These are phyloP conservation scores for Aspergillus neoniger DNA, from an alignment of 2,329 filamentous ascomycete species.

Conservation along the genomic window DNA sequence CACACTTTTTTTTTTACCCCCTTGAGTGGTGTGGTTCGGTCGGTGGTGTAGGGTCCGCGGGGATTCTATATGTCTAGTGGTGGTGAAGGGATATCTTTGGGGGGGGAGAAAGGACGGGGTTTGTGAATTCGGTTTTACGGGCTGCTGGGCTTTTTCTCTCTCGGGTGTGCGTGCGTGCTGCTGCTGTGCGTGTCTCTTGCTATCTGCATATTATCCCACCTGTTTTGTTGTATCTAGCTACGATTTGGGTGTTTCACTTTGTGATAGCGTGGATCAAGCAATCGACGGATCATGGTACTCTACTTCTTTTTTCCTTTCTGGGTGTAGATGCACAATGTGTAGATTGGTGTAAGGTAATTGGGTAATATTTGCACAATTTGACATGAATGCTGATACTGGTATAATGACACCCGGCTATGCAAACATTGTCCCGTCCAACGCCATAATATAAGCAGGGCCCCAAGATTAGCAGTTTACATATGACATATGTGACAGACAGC, in stretches of 20 bases:
- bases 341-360: not conserved
- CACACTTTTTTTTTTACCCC: not conserved
- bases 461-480: too few relatives aligned
- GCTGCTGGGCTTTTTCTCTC: not conserved
- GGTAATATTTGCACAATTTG: not conserved
- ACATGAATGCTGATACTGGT: not conserved
- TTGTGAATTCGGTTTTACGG: conserved; percentile 5
- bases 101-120: not conserved
- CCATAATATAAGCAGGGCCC: not conserved
- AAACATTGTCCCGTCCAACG: conserved; percentile 8
- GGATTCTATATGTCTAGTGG: not conserved
- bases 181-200: too few relatives aligned
- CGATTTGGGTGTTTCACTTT: not conserved
- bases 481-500: not conserved
- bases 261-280: not conserved
- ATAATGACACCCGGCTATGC: conserved; percentile 20
- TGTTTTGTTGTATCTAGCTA: not conserved
- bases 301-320: not conserved
- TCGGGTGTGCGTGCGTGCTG: not conserved
- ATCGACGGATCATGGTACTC: not conserved
- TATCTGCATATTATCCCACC: not conserved
- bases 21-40: too few relatives aligned
- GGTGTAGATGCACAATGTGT: not conserved
- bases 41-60: not conserved
- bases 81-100: not conserved